A percentile compares a stretch with the other conserved stretches of the same genome.
phyloP scores from a whole-genome alignment of 768 basidiomycete genomes.

The Hysterangium stoloniferum region DNA sequence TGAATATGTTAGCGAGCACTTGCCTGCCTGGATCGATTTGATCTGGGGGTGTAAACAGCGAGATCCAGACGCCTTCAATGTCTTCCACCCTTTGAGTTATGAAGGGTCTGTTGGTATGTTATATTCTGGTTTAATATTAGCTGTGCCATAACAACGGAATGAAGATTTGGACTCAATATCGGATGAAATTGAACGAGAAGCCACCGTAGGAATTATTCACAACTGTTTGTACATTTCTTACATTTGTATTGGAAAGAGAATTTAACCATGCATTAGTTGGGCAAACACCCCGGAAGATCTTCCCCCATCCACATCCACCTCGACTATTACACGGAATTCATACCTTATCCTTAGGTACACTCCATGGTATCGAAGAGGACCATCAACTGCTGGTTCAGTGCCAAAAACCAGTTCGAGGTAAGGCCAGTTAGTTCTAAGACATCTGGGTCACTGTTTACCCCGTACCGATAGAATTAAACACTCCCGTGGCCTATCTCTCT shows the following conservation, averaged over 20 bases:
- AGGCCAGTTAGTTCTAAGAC: no score
- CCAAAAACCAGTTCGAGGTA: constrained; percentile 55
- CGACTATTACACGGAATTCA: constrained; percentile 65
- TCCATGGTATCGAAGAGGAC: constrained; percentile 82
- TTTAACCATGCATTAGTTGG: constrained; percentile 57
- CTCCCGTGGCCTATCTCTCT: constrained; percentile 42
- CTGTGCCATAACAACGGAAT: not conserved
- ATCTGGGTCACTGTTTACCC: no score
- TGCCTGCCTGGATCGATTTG: constrained; percentile 89
- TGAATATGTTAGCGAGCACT: constrained; percentile 74
- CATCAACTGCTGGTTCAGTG: constrained; percentile 60
- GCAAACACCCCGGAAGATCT: constrained; percentile 86
- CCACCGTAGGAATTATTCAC: constrained; percentile 91
- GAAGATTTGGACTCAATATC: constrained; percentile 80
- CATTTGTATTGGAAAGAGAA: not conserved
- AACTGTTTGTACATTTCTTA: constrained; percentile 53
- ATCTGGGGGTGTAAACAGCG: constrained; percentile 88
- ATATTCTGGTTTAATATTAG: not conserved
- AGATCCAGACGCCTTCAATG: constrained; percentile 69
- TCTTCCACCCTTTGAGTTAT: constrained; percentile 75
- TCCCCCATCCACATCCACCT: constrained; percentile 66
- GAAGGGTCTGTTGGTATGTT: constrained; percentile 10
- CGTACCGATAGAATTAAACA: constrained; percentile 32
- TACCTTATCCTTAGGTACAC: constrained; percentile 59
- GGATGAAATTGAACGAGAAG: constrained; percentile 82